Base-by-base conservation (phyloP, 148 eudicot species). In the Euryodendron excelsum region DNA sequence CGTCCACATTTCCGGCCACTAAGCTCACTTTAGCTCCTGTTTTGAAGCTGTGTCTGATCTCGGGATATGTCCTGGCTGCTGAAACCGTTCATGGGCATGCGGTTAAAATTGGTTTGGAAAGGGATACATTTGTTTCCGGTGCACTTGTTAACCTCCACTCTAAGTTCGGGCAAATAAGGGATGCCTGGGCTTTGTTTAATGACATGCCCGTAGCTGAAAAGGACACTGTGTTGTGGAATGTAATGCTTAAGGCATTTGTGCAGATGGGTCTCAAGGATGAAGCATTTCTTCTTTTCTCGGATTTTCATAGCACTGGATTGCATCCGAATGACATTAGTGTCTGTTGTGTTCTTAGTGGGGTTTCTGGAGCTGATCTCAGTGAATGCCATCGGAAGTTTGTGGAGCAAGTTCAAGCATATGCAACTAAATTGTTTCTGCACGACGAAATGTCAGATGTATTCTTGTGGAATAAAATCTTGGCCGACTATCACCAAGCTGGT, bases 221-320 rank as follows among this genome's bases (percentile, higher is more conserved):
- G 27, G 85, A 82, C 33, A 72, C 4, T 3, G 82, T 82, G 21
- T 78, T 82, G 78, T 82, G 78, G 71, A 82, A 78, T 75, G 59
- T 82, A 5, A 74, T 82, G 85, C 53, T 82, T 23, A 82, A 70
- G 64, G 72, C 72, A 1, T 60, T 74, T 20, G 45, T 45, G 13
- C 69, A 75, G 14, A 41, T n/a, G 25, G 81, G 84, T 12, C 44
- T 73, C 34, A 25, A 45, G 55, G 48, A 73, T 60, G 70, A 82
- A 30, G 72, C 71, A 2, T 72, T 82, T 67, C 65, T 7, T 18
- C 73, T 82, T 14, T 77, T 82, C 8, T 61, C 70, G 3, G 45
- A 78, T 7, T 78, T 82, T 78, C 85, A 78, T 44, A 62, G 68
- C 27, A 74, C 79, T 50, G 81, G 78, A 14, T 55, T 67, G 50